These are phyloP conservation scores for Tylopilus sp. DNA, from an alignment of 1,284 basidiomycete genomes.

Conservation along the genomic window DNA sequence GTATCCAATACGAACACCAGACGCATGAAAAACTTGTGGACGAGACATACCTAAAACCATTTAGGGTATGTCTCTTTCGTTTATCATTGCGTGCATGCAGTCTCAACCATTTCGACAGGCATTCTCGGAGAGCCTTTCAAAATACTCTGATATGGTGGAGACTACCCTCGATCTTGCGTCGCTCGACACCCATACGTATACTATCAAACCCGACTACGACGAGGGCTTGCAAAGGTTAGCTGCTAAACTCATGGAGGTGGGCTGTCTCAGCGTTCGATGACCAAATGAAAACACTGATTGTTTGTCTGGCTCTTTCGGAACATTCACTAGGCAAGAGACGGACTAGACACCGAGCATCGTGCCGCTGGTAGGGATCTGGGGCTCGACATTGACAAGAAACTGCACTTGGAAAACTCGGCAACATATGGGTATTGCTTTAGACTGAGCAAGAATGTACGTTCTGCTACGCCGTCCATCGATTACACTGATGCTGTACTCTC, in stretches of 20 bases:
- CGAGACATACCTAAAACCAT: slow-evolving; percentile 61
- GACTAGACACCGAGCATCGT: slow-evolving; percentile 82
- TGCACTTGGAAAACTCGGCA: slow-evolving; percentile 92
- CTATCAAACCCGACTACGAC: slow-evolving; percentile 93
- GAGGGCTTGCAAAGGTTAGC: slow-evolving; percentile 71
- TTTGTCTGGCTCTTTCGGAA: neutral
- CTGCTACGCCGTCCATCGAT: neutral
- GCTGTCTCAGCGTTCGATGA: neutral
- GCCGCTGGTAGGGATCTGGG: slow-evolving; percentile 71
- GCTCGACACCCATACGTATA: slow-evolving; percentile 81
- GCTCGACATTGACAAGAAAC: slow-evolving; percentile 92
- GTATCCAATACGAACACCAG: slow-evolving; percentile 48
- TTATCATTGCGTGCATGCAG: neutral
- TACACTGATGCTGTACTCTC: neutral
- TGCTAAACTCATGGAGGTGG: slow-evolving; percentile 60
- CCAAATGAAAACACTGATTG: neutral
- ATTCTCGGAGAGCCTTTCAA: slow-evolving; percentile 60
- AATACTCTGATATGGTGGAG: slow-evolving; percentile 94
- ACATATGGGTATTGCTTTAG: slow-evolving; percentile 94
- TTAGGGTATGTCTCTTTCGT: slow-evolving; percentile 50
- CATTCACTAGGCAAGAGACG: slow-evolving; percentile 60
- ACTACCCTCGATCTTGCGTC: slow-evolving; percentile 92
- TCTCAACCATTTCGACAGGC: slow-evolving; percentile 44
- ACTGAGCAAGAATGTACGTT: slow-evolving; percentile 84
- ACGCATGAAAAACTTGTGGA: slow-evolving; percentile 58